Evolutionary conservation across 2,329 filamentous ascomycete genomes (phyloP).

Genomic region (Ceratocystis cubensis): DNA sequence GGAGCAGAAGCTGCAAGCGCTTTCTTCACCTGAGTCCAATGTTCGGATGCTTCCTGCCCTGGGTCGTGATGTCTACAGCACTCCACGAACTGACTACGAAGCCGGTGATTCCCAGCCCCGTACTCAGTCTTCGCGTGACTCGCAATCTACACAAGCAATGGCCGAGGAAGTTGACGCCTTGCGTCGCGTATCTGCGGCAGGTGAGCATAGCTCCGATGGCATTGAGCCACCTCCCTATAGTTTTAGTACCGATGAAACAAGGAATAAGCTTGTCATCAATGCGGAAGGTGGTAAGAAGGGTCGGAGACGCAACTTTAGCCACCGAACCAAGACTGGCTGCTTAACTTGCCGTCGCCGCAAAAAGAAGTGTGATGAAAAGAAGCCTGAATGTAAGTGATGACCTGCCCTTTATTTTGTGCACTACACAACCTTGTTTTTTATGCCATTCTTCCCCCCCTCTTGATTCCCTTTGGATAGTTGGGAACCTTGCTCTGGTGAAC

Average conservation of each 20-base stretch:
- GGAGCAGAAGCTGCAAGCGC: slow-evolving; percentile 25
- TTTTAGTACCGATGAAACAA: slow-evolving; percentile 36
- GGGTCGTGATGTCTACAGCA: slow-evolving; percentile 31
- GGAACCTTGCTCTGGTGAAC: not conserved
- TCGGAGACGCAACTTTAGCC: slow-evolving; percentile 74
- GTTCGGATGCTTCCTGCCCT: slow-evolving; percentile 12
- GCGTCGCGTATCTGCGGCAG: slow-evolving; percentile 36
- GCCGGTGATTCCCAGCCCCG: slow-evolving; percentile 39
- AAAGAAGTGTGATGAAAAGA: slow-evolving; percentile 95
- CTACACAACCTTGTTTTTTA: not conserved
- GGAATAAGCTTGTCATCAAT: slow-evolving; percentile 35
- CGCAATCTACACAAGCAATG: slow-evolving; percentile 37
- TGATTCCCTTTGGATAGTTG: not conserved
- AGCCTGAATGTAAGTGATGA: slow-evolving; percentile 63
- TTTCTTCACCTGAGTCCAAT: slow-evolving; percentile 11
- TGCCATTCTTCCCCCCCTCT: not conserved
- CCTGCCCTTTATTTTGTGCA: not conserved
- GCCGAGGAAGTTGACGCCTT: slow-evolving; percentile 39
- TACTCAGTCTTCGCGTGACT: slow-evolving; percentile 36
- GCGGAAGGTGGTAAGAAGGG: slow-evolving; percentile 51
- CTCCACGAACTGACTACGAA: slow-evolving; percentile 34
- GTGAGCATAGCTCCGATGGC: slow-evolving; percentile 32
- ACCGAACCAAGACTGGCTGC: slow-evolving; percentile 90
- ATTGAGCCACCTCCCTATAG: slow-evolving; percentile 25
- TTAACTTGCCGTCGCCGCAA: slow-evolving; percentile 83